Evolutionary conservation across 2,329 filamentous ascomycete genomes (phyloP), one percentile per base, ranked within the genome.

Genomic region (Escovopsis sp.): DNA sequence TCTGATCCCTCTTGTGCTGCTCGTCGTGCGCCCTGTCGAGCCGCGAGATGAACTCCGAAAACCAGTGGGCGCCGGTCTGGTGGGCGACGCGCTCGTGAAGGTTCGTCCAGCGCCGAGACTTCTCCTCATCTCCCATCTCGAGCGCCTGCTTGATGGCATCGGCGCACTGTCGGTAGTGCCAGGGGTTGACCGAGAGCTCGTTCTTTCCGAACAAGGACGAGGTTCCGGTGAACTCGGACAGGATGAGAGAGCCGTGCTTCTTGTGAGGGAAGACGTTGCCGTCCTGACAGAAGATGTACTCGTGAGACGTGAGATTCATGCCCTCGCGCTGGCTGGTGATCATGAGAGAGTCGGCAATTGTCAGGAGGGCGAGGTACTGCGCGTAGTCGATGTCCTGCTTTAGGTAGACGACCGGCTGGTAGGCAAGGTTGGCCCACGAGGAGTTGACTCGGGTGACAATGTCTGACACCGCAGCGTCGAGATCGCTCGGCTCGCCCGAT

Each of bases 361-460:
- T 85, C 32, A 94, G 68, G 7, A 96, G 65, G 2, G 87, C 88
- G n/a, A 96, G 70, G 49, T 94, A 96, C 52, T 94, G 87, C 0
- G 82, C 68, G 51, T 93, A 94, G 39, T 83, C 79, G 40, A 96
- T 90, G 48, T 96, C 88, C 55, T 96, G 88, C 57, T 92, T 87
- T 35, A 96, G 65, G 56, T 94, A 94, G 5, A 94, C 82, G 10
- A 96, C 71, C 1, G 88, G 88, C 50, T 93, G 86, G 49, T 94
- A 90, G 0, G 85, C 83, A 34, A 96, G 66, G 18, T 86, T 94
- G 6, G 87, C 87, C 66, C 87, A 87, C 1, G 77, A 76, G 1
- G 85, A 90, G 55, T 96, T 94, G 53, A 96, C 88, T 40, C 88
- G 76, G 35, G 85, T 93, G 43, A 93, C 86, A 52, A 96, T 94